phyloP scores from a whole-genome alignment of 495 filamentous ascomycete species.

The Rhypophila decipiens region DNA sequence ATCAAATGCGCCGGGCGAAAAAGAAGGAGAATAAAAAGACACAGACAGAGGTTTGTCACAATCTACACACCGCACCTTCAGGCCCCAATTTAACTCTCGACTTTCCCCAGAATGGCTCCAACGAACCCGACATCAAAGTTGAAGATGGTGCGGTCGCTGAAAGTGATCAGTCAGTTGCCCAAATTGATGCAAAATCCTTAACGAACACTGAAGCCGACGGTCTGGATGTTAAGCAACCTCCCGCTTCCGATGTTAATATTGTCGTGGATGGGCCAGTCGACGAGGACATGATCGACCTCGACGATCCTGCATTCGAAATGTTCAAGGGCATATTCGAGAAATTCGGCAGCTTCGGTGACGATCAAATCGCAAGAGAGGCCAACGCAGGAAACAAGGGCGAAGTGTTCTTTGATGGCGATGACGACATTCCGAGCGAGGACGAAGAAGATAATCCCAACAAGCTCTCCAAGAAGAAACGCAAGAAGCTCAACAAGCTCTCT shows the following conservation, averaged over 20 bases:
- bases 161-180: slow-evolving; percentile 25
- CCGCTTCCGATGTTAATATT: slow-evolving; percentile 26
- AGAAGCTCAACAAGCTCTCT: slow-evolving; percentile 83
- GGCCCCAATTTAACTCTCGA: neutral
- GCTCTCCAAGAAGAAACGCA: slow-evolving; percentile 88
- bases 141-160: slow-evolving; percentile 20
- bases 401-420: slow-evolving; percentile 77
- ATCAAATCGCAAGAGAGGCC: slow-evolving; percentile 49
- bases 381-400: slow-evolving; percentile 79
- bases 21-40: slow-evolving; percentile 78
- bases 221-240: slow-evolving; percentile 37
- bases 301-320: slow-evolving; percentile 73
- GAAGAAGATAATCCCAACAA: slow-evolving; percentile 62
- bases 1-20: slow-evolving; percentile 77
- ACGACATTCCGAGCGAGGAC: slow-evolving; percentile 84
- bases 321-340: slow-evolving; percentile 74
- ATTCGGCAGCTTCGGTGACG: slow-evolving; percentile 54
- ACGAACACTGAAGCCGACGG: slow-evolving; percentile 11
- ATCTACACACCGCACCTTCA: slow-evolving; percentile 1
- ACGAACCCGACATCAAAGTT: slow-evolving; percentile 18
- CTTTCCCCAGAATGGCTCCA: slow-evolving; percentile 17
- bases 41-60: slow-evolving; percentile 38
- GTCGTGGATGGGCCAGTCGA: slow-evolving; percentile 40
- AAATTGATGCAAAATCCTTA: slow-evolving; percentile 8
- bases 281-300: slow-evolving; percentile 44